A percentile compares a stretch with the other conserved stretches of the same genome.
Conservation (phyloP, 768 basidiomycete genomes). For the Porphyrellus cyaneotinctus region DNA sequence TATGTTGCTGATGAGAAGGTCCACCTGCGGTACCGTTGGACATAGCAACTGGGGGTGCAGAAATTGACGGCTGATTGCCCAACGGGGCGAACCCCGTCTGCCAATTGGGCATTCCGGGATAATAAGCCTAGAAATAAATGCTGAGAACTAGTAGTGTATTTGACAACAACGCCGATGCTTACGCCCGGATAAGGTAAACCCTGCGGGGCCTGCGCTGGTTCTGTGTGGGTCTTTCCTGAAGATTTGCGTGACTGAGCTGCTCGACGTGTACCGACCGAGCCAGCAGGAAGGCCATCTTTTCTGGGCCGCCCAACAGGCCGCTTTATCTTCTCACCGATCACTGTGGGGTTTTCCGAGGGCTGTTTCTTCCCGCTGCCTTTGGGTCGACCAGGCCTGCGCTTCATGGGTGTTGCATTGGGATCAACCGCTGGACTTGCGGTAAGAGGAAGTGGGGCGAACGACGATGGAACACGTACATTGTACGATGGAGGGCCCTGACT, state of each 20-base stretch:
- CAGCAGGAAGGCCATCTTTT: conserved; percentile 79
- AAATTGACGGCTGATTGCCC: conserved; percentile 24
- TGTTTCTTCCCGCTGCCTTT: conserved; percentile 78
- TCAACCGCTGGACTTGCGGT: conserved; percentile 20
- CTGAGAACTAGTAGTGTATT: conserved; percentile 1
- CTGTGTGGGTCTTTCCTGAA: conserved; percentile 26
- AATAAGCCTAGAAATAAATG: conserved; percentile 24
- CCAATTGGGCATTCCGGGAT: conserved; percentile 30
- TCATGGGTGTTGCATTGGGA: conserved; percentile 36
- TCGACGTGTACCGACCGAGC: conserved; percentile 53
- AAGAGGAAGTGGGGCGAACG: conserved; percentile 2
- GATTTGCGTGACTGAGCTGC: conserved; percentile 40
- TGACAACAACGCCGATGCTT: background rate
- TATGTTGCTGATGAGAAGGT: conserved; percentile 26
- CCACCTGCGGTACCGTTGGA: conserved; percentile 22
- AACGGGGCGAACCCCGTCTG: conserved; percentile 29
- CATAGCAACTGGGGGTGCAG: conserved; percentile 34
- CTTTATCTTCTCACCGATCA: conserved; percentile 54
- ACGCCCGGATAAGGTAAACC: conserved; percentile 33
- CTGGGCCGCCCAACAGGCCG: conserved; percentile 77
- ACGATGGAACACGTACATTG: conserved; percentile 17
- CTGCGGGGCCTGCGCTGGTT: conserved; percentile 21
- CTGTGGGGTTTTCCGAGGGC: conserved; percentile 35
- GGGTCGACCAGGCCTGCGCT: conserved; percentile 72
- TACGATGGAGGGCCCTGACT: conserved; percentile 26